Conservation (phyloP, 176 grass and related monocot species). For the Saccharum spontaneum region DNA sequence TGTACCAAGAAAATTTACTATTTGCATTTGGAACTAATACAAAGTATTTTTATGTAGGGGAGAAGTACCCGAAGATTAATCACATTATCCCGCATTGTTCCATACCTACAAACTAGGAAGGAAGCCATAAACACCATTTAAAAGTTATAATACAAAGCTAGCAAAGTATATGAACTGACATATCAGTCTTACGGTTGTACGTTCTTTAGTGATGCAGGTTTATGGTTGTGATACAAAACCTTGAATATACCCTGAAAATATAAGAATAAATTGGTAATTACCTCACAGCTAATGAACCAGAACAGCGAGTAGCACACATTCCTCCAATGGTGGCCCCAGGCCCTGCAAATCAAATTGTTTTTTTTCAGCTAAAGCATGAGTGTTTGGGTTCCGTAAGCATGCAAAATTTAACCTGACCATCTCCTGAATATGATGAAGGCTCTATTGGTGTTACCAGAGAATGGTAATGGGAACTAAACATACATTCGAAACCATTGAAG, state of each 20-base stretch:
- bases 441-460: not conserved
- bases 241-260: slow-evolving; percentile 31
- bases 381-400: slow-evolving; percentile 24
- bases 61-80: slow-evolving; percentile 75
- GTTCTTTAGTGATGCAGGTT: not conserved
- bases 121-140: slow-evolving; percentile 60
- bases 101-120: slow-evolving; percentile 94
- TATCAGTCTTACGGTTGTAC: not conserved
- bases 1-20: slow-evolving; percentile 19
- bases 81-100: slow-evolving; percentile 99
- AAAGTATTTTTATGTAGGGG: slow-evolving; percentile 23
- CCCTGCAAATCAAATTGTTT: slow-evolving; percentile 57
- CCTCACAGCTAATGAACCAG: slow-evolving; percentile 99
- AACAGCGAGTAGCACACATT: slow-evolving; percentile 97
- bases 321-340: slow-evolving; percentile 97
- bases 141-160: slow-evolving; percentile 25
- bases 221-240: slow-evolving; percentile 16
- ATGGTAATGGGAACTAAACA: not conserved
- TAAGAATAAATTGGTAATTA: slow-evolving; percentile 52
- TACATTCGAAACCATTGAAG: not conserved
- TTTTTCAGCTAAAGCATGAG: slow-evolving; percentile 18
- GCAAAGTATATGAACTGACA: slow-evolving; percentile 10
- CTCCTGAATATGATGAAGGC: not conserved
- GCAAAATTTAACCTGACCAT: not conserved
- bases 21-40: slow-evolving; percentile 6